A percentile compares a stretch with the other conserved stretches of the same genome.
phyloP scores from a whole-genome alignment of 768 basidiomycete species.

The Amanita rimosa region DNA sequence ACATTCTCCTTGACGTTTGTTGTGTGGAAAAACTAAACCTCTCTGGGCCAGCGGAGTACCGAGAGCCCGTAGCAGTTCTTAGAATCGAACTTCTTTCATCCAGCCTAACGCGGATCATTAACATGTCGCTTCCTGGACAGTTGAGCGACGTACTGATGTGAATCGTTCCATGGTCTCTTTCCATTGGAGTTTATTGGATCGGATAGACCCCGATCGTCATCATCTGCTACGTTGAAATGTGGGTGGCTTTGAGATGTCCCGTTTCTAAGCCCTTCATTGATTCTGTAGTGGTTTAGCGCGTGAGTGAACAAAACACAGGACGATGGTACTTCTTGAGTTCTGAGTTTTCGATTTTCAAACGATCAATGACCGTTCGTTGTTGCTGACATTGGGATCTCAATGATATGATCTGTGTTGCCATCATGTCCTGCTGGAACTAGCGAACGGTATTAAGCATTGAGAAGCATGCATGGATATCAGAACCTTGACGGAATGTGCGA shows the following conservation, averaged over 20 bases:
- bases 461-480: not conserved
- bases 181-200: constrained; percentile 41
- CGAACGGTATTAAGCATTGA: constrained; percentile 2
- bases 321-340: constrained; percentile 46
- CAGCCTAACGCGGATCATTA: constrained; percentile 1
- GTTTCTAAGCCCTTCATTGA: constrained; percentile 32
- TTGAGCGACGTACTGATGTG: constrained; percentile 3
- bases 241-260: constrained; percentile 42
- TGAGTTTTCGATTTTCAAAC: constrained; percentile 34
- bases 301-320: constrained; percentile 1
- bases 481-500: constrained; percentile 63
- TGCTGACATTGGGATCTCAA: constrained; percentile 50
- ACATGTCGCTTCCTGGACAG: not conserved
- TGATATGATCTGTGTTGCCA: constrained; percentile 55
- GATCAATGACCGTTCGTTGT: constrained; percentile 39
- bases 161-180: constrained; percentile 43
- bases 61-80: not conserved
- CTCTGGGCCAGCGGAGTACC: not conserved
- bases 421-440: constrained; percentile 72
- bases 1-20: not conserved
- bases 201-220: constrained; percentile 10
- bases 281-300: constrained; percentile 23
- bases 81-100: not conserved
- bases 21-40: not conserved
- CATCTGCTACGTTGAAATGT: constrained; percentile 15